Percentiles rank a stretch among this genome's conserved stretches.
Evolutionary conservation across 2,329 filamentous ascomycete genomes (phyloP).

Genomic region (Fusarium sp.): DNA sequence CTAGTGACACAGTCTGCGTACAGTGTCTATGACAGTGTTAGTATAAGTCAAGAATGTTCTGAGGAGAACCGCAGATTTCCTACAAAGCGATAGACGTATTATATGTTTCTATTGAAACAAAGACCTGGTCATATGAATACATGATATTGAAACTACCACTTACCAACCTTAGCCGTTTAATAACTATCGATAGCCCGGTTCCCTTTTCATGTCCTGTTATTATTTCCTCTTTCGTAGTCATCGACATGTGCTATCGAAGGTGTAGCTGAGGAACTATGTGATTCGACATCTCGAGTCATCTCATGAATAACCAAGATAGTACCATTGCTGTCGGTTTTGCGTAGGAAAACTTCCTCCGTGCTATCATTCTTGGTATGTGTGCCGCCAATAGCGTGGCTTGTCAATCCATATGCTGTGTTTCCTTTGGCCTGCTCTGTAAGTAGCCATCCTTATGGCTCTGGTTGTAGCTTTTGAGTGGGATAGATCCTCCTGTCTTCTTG

Average conservation of each 20-base stretch:
- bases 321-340: constrained; percentile 28
- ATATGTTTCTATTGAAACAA: neutral
- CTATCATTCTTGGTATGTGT: constrained; percentile 33
- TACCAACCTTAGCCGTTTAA: too few species aligned
- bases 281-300: constrained; percentile 24
- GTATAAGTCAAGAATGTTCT: neutral
- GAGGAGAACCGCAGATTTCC: too few species aligned
- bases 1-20: neutral
- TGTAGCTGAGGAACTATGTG: constrained; percentile 8
- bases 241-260: constrained; percentile 11
- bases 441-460: constrained; percentile 19
- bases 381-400: constrained; percentile 26
- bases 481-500: constrained; percentile 17
- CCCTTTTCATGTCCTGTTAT: too few species aligned
- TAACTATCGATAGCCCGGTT: too few species aligned
- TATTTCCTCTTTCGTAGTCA: neutral
- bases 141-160: neutral
- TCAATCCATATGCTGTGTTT: constrained; percentile 17
- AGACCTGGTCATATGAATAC: neutral
- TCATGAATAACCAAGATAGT: constrained; percentile 34
- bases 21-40: neutral
- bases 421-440: constrained; percentile 14
- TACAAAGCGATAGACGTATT: too few species aligned
- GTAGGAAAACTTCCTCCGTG: constrained; percentile 35
- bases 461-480: constrained; percentile 28